These are phyloP conservation scores for Diaporthe citriasiana DNA, from an alignment of 2,329 filamentous ascomycete genomes.

Conservation along the genomic window DNA sequence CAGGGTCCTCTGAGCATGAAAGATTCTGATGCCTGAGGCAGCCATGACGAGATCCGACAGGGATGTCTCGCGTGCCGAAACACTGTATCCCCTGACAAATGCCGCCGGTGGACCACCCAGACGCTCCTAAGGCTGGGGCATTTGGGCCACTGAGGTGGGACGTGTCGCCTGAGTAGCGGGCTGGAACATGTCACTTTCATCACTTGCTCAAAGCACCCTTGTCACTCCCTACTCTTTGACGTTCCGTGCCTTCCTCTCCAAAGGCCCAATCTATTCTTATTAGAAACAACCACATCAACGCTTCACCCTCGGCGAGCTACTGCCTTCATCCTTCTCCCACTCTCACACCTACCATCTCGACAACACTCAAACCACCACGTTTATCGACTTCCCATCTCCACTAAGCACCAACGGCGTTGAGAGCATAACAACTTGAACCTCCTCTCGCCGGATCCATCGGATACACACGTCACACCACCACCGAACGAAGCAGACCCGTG, in stretches of 20 bases:
- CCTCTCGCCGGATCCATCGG: neutral
- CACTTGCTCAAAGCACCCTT: slow-evolving; percentile 21
- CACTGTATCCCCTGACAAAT: slow-evolving; percentile 16
- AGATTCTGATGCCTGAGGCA: slow-evolving; percentile 6
- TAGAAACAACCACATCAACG: slow-evolving; percentile 23
- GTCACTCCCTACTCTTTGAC: slow-evolving; percentile 24
- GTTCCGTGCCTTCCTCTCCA: slow-evolving; percentile 1
- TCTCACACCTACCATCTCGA: neutral
- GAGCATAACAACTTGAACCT: neutral
- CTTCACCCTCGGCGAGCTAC: neutral
- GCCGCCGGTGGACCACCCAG: slow-evolving; percentile 1
- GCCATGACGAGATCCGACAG: slow-evolving; percentile 17
- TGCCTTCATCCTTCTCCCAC: neutral
- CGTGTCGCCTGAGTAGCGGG: slow-evolving; percentile 23
- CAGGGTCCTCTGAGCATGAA: neutral
- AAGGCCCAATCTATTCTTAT: slow-evolving; percentile 28
- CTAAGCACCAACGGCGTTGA: neutral
- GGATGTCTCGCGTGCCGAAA: slow-evolving; percentile 27
- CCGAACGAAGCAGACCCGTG: slow-evolving; percentile 1
- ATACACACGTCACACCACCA: neutral
- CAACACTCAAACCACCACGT: neutral
- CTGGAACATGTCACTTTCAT: slow-evolving; percentile 31
- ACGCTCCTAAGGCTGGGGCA: slow-evolving; percentile 11
- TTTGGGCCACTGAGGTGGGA: too few relatives aligned
- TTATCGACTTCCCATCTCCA: slow-evolving; percentile 1